phyloP scores from a whole-genome alignment of 345 rosid genomes.

The Triadica sebifera region DNA sequence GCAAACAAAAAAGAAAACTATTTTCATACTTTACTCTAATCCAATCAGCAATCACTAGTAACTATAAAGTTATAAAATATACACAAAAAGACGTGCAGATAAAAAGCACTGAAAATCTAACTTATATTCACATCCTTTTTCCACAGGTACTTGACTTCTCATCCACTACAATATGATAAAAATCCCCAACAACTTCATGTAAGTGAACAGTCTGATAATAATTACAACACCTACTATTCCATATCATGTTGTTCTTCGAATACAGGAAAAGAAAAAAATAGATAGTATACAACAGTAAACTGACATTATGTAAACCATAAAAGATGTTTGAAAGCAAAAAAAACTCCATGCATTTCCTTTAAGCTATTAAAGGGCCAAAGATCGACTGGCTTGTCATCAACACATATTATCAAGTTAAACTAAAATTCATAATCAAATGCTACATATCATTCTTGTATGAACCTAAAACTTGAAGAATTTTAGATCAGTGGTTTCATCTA shows the following conservation, averaged over 20 bases:
- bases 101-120: neutral
- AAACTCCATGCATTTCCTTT: neutral
- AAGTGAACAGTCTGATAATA: neutral
- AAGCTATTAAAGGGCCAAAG: neutral
- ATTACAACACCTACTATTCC: neutral
- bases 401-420: neutral
- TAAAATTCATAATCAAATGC: neutral
- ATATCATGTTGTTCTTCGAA: neutral
- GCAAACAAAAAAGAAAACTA: neutral
- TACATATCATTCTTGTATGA: neutral
- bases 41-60: neutral
- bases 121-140: neutral
- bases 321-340: neutral
- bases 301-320: neutral
- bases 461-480: neutral
- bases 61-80: neutral
- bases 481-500: neutral
- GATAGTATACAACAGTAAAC: neutral
- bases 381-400: neutral
- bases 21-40: neutral
- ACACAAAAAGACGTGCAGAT: neutral
- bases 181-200: neutral
- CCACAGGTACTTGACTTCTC: neutral
- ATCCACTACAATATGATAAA: neutral
- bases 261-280: neutral